Percentiles rank a stretch among this genome's conserved stretches.
phyloP scores from a whole-genome alignment of 306 rosid species.

The Cajanus cajan region DNA sequence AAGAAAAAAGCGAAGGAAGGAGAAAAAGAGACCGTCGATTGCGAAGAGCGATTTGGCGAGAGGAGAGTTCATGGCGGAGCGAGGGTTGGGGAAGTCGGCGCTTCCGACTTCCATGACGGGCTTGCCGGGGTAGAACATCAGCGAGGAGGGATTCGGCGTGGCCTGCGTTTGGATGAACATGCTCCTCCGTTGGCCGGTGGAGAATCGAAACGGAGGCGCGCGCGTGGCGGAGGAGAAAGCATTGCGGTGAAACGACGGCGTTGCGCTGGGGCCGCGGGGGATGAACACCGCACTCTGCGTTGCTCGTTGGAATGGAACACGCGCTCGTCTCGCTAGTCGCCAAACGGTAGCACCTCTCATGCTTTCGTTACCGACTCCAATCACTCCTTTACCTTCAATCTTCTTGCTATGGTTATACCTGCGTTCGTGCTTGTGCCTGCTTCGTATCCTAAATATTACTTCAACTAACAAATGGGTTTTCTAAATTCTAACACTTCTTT shows the following conservation, averaged over 20 bases:
- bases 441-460: too few species aligned
- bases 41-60: constrained; percentile 81
- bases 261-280: constrained; percentile 28
- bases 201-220: constrained; percentile 14
- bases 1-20: not conserved
- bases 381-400: not conserved
- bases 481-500: too few species aligned
- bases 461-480: too few species aligned
- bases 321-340: constrained; percentile 38
- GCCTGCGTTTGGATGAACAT: constrained; percentile 42
- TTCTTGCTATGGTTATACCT: too few species aligned
- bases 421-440: too few species aligned
- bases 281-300: not conserved
- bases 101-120: constrained; percentile 90
- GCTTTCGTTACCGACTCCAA: not conserved
- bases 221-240: constrained; percentile 24
- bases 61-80: constrained; percentile 80
- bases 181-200: constrained; percentile 36
- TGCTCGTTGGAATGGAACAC: constrained; percentile 26
- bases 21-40: constrained; percentile 50
- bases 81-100: constrained; percentile 87
- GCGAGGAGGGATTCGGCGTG: constrained; percentile 39
- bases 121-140: constrained; percentile 39
- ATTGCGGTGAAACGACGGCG: constrained; percentile 36
- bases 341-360: constrained; percentile 36